Percentiles rank a stretch among this genome's conserved stretches.
Conservation (phyloP, 2,329 filamentous ascomycete genomes). For the Nigrospora oryzae region DNA sequence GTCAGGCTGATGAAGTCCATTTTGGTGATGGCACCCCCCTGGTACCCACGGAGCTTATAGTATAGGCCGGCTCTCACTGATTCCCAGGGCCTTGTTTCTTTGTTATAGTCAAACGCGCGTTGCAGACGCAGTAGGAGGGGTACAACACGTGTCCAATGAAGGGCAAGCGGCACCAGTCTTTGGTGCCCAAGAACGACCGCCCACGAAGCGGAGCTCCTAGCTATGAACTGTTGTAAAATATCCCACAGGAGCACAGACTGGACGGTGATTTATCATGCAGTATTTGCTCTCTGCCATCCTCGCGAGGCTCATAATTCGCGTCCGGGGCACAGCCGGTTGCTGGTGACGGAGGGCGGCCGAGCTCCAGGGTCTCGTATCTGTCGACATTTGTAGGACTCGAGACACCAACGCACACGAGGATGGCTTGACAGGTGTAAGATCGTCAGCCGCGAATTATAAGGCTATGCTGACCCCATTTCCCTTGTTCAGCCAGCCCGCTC, state of each 20-base stretch:
- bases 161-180: too few species aligned
- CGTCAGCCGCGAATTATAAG: background rate
- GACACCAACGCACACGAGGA: background rate
- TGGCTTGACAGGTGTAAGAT: background rate
- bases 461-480: background rate
- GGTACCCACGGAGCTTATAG: constrained; percentile 23
- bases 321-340: too few species aligned
- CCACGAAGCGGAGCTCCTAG: too few species aligned
- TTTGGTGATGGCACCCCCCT: background rate
- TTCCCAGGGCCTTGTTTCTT: constrained; percentile 41
- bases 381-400: too few species aligned
- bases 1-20: background rate
- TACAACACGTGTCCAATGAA: constrained; percentile 36
- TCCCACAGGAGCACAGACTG: too few species aligned
- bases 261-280: too few species aligned
- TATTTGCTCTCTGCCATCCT: too few species aligned
- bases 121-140: constrained; percentile 42
- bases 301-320: too few species aligned
- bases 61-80: constrained; percentile 43
- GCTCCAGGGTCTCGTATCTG: too few species aligned
- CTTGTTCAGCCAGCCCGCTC: background rate
- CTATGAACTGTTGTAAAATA: too few species aligned
- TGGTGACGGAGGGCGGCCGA: too few species aligned
- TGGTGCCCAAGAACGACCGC: too few species aligned
- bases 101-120: constrained; percentile 39